Evolutionary conservation across 768 basidiomycete species (phyloP), one percentile per base, ranked within the genome.

Genomic region (Mycena epipterygia): DNA sequence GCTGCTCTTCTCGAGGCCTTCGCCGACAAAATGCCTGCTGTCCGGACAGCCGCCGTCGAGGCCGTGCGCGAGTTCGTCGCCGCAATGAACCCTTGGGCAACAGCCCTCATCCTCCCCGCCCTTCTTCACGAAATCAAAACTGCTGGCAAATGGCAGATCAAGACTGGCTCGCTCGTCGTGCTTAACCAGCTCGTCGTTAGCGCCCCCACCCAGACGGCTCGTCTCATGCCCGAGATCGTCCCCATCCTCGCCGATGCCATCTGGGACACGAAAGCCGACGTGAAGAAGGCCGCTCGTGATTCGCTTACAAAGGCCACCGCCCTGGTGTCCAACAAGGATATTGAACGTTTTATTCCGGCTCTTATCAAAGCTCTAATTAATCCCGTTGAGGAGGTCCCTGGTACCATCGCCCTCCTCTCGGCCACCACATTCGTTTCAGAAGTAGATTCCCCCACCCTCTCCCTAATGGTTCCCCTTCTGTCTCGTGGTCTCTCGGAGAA

Each of bases 371-470:
- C 95, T 81, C 88, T 99, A 79, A 96, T 98, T 85, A 97, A 99
- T 89, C 98, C 98, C 77, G 96, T 98, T 74, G 97, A 99, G 87
- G 98, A 99, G 91, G 97, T 98, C 67, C 94, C 97, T 77, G 93
- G 91, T 77, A 98, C 96, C 78, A 95, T 98, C 78, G 89, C 89
- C 72, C 93, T 97, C 85, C 95, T 98, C 84, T 96, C 97, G 83
- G 91, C 97, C 67, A 98, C 97, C 84, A 98, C 97, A 83, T 98
- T 98, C 92, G 97, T 98, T 95, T 95, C 97, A 60, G 97, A 98
- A 88, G 97, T 98, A 84, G 97, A 98, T 78, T 96, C 96, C 57
- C 89, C 96, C 65, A 98, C 97, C 74, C 93, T 98, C 75, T 98
- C 97, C 76, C 91, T 98, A 75, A 98, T 98, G 95, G 97, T 97